These are phyloP conservation scores for Austropuccinia psidii DNA, from an alignment of 1,284 basidiomycete species.

Conservation along the genomic window DNA sequence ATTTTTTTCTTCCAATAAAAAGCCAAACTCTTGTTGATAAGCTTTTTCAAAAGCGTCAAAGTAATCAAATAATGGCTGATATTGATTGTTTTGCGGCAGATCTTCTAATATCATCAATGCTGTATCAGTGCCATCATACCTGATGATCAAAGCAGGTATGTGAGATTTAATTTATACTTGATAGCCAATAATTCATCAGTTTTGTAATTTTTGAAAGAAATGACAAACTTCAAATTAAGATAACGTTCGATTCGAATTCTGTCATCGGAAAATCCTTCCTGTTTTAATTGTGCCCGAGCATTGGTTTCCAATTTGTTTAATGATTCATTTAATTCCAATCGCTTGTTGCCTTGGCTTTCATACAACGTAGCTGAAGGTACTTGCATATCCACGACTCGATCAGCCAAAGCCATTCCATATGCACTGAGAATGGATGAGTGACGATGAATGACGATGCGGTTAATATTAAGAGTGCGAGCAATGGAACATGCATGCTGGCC, in stretches of 20 bases:
- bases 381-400: slow-evolving; percentile 52
- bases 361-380: slow-evolving; percentile 44
- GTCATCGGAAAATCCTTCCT: not conserved
- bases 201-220: not conserved
- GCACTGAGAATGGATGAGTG: slow-evolving; percentile 81
- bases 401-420: slow-evolving; percentile 78
- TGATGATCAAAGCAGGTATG: not conserved
- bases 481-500: slow-evolving; percentile 89
- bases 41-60: not conserved
- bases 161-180: not conserved
- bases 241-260: slow-evolving; percentile 24
- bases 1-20: slow-evolving; percentile 15
- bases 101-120: slow-evolving; percentile 33
- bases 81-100: too few relatives aligned
- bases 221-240: slow-evolving; percentile 28
- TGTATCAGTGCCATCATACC: slow-evolving; percentile 36
- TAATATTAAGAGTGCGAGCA: slow-evolving; percentile 68
- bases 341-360: slow-evolving; percentile 26
- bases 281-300: not conserved
- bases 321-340: not conserved
- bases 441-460: slow-evolving; percentile 72
- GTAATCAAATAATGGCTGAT: slow-evolving; percentile 8
- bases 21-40: slow-evolving; percentile 30
- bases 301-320: slow-evolving; percentile 38
- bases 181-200: not conserved